Evolutionary conservation across 2,329 filamentous ascomycete genomes (phyloP), one percentile per base, ranked within the genome.

Genomic region (Exophiala oligosperma): DNA sequence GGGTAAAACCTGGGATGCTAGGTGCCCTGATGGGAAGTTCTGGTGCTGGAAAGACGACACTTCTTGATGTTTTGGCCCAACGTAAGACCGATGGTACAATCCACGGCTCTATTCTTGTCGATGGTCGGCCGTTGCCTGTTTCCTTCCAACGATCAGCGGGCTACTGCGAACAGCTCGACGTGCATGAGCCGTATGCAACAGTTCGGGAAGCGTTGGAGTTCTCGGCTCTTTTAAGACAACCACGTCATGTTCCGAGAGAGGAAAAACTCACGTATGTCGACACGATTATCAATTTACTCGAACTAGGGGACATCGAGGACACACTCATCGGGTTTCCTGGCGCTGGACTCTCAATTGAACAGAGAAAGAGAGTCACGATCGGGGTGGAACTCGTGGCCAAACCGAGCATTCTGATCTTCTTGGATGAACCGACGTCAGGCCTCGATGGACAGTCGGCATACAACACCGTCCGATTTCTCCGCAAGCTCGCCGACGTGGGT

Each of bases 11-110:
- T 0, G 90, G 90, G 7, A 79, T 88, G 60, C 83, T 94, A 76
- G 84, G 90, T 21, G 90, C 90, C 0, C 77, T 94, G 1, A 89
- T 93, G 79, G 90, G 91, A 26, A 87, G 88, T 1, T 90, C 84
- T 1, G 89, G 88, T 29, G 90, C 90, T 4, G 90, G 90, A 2
- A 94, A 94, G 72, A 76, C 74, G 0, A 93, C 90, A 0, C 77
- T 94, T 0, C 76, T 94, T 4, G 90, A 93, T 70, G 89, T 88
- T 0, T 74, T 89, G 2, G 86, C 89, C 0, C 88, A 91, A 65
- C 82, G 90, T 1, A 87, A 91, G 68, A 85, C 77, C 3, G 78
- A 79, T 35, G 85, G 87, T 52, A 79, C 86, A 8, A 80, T 88
- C 6, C 71, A 75, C 4, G 87, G 87, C 3, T 81, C 85, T 28